A percentile compares a stretch with the other conserved stretches of the same genome.
These are phyloP conservation scores for Mortierella polycephala DNA, from an alignment of 371 early-diverging fungal species.

Conservation along the genomic window DNA sequence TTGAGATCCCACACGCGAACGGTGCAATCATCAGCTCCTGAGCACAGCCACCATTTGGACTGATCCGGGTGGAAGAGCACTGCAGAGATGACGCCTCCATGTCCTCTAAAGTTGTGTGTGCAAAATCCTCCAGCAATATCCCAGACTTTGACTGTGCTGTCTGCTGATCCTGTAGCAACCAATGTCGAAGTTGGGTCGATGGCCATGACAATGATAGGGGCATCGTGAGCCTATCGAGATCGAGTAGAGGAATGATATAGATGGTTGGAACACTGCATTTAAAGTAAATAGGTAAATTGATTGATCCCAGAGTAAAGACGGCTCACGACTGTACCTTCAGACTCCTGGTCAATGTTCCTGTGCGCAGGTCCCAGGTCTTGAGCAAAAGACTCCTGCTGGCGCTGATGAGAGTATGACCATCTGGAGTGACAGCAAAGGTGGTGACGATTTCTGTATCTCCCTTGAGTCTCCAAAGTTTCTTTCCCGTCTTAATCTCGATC, in stretches of 20 bases:
- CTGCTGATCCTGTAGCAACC: conserved; percentile 97
- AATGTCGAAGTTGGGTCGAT: conserved; percentile 89
- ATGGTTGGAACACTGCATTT: too few species aligned
- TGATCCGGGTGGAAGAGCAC: conserved; percentile 83
- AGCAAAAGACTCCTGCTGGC: conserved; percentile 87
- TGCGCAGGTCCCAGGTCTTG: conserved; percentile 80
- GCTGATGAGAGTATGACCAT: conserved; percentile 80
- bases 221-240: conserved; percentile 79
- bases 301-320: neutral
- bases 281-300: too few species aligned
- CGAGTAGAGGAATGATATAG: neutral
- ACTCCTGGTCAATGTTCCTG: conserved; percentile 70
- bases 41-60: conserved; percentile 72
- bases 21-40: conserved; percentile 91
- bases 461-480: conserved; percentile 70
- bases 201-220: conserved; percentile 93
- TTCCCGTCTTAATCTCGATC: conserved; percentile 78
- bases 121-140: conserved; percentile 93
- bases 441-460: conserved; percentile 91
- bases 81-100: conserved; percentile 87
- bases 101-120: conserved; percentile 95
- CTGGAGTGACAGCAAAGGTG: conserved; percentile 85
- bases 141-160: conserved; percentile 94
- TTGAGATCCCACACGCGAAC: conserved; percentile 92
- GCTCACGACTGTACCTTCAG: conserved; percentile 65